Base-by-base conservation (phyloP, 345 rosid genomes). In the Citrus sp. region DNA sequence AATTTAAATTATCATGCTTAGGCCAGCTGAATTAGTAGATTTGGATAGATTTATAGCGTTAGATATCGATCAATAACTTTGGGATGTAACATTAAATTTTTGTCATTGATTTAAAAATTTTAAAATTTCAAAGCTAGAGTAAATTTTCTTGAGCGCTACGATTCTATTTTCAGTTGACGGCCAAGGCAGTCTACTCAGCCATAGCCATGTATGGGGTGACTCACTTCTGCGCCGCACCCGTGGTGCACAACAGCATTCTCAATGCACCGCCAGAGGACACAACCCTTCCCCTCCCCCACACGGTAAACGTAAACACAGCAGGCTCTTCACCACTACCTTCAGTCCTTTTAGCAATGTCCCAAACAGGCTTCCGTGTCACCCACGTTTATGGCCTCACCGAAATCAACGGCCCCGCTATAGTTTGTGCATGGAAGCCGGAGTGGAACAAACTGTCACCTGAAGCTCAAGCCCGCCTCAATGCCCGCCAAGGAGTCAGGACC, bases 281-380 rank as follows among this genome's bases (percentile, higher is more conserved):
- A 2, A 87, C 90, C 86, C 92, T 94, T 34, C 97, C 97, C 30
- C 92, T 94, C 35, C 98, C 97, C 38, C 95, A 87, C 22, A 72
- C 76, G 19, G 97, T 94, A 65, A 83, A 92, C 4, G 97, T 96
- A 28, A 96, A 87, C 90, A 94, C 97, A 0, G 97, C 93, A 22
- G 98, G 99, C 70, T 97, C 94, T 51, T 92, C 98, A 37, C 98
- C 98, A 7, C 95, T 98, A 21, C 95, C 93, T 70, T 86, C 97
- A 7, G 84, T 91, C 42, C 93, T 92, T 86, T 83, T 72, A 59
- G 87, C 84, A 28, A 94, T 94, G 98, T 85, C 90, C 74, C 34
- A 32, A 32, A 32, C 0, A 32, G 34, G 34, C 34, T 94, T 96
- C 85, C 89, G 89, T 13, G 91, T 92, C 61, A 82, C 97, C 38